Base-by-base conservation (phyloP, 139 green algal genomes). In the Chlamydomonas schloesseri region DNA sequence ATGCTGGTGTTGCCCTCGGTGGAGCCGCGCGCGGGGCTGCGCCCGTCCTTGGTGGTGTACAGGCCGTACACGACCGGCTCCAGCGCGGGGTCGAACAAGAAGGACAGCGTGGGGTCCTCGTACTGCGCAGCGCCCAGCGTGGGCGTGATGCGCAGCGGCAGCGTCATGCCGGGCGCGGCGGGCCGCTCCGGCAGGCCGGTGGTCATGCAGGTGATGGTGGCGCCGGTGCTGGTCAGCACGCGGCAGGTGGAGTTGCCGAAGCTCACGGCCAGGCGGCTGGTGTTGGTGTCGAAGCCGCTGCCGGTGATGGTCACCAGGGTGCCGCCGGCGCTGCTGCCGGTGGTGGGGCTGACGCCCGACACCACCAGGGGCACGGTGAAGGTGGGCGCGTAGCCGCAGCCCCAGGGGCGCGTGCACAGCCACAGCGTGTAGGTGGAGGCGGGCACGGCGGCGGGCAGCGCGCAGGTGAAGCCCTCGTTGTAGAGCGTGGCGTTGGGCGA, bases 1-100 rank as follows among this genome's bases (percentile, higher is more conserved):
- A 95, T 9, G 4, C 21, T 28, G 24, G 91, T 95, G 50, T 91
- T 91, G 29, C 93, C 93, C 50, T 91, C 92, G 26, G 93, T 93
- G 18, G 89, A 90, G 50, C 93, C 93, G 2, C 85, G 73, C 42
- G 42, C 42, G 42, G 42, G 42, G 42, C 42, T 50, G 42, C 42
- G 42, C 6, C 42, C 42, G 42, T 50, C 42, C 42, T 50, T 50
- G 6, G 53, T 36, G 15, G 93, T 88, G 24, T 14, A 81, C 3
- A 94, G 50, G n/a, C 18, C 21, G 2, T 74, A 80, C 37, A 94
- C 58, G 1, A 70, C 68, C 26, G 88, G 53, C n/a, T 93, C 94
- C 6, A 93, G 70, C 15, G 46, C 34, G 24, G 90, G 50, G 50
- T 87, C 73, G 36, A 86, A 89, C 2, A 81, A 73, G 76, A 88